Percentiles rank a stretch among this genome's conserved stretches.
phyloP scores from a whole-genome alignment of 768 basidiomycete species.

The Podaxis sp. region DNA sequence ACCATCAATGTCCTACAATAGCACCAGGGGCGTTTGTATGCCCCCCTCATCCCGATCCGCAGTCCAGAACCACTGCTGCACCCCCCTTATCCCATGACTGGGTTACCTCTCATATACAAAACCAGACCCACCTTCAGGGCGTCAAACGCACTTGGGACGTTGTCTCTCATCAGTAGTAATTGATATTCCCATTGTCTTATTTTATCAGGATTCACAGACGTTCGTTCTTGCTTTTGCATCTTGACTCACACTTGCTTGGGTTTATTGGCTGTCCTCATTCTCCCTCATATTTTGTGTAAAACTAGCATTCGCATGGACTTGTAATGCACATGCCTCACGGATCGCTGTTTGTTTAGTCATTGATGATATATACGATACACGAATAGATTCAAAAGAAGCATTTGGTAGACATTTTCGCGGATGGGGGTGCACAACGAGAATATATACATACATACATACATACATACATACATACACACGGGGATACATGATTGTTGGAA shows the following conservation, averaged over 20 bases:
- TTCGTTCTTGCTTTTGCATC: not conserved
- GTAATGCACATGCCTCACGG: constrained; percentile 1
- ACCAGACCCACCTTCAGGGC: not conserved
- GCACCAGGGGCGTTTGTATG: not conserved
- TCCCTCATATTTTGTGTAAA: not conserved
- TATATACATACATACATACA: no score
- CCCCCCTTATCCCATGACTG: not conserved
- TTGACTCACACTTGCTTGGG: not conserved
- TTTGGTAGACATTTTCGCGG: not conserved
- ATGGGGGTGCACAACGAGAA: no score
- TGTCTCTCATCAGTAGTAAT: not conserved
- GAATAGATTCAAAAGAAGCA: not conserved
- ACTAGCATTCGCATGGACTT: constrained; percentile 6
- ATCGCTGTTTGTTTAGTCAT: not conserved
- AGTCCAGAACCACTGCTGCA: not conserved
- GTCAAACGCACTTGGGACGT: constrained; percentile 7
- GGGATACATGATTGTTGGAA: not conserved
- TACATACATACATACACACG: no score
- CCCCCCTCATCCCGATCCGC: not conserved
- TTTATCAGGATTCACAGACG: not conserved
- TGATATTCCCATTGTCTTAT: not conserved
- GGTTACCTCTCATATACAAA: not conserved
- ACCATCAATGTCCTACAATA: not conserved
- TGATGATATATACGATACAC: not conserved
- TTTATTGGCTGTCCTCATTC: not conserved